Percentiles rank a stretch among this genome's conserved stretches.
Evolutionary conservation across 768 basidiomycete species (phyloP).

Genomic region (Udeniomyces megalosporus): DNA sequence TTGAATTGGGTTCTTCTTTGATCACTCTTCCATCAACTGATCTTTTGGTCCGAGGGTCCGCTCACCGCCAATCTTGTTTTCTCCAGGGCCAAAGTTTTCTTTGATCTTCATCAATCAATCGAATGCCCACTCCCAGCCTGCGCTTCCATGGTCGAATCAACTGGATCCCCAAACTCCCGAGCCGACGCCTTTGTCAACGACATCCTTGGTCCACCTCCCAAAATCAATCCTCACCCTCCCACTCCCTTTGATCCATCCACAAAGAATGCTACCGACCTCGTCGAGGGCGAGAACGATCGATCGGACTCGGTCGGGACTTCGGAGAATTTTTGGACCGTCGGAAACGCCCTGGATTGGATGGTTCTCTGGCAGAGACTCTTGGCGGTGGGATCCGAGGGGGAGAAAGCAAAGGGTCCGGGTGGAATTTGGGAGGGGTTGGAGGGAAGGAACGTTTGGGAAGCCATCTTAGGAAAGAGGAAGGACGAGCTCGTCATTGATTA

Average conservation of each 20-base stretch:
- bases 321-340: constrained; percentile 14
- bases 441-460: constrained; percentile 13
- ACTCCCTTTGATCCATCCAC: not conserved
- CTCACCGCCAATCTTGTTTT: not conserved
- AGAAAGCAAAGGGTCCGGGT: not conserved
- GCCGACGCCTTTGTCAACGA: constrained; percentile 8
- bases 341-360: constrained; percentile 13
- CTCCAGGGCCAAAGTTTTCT: constrained; percentile 4
- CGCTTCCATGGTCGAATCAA: not conserved
- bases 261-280: not conserved
- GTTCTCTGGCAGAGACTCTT: not conserved
- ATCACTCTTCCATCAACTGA: not conserved
- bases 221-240: not conserved
- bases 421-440: constrained; percentile 6
- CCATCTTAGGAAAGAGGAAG: not conserved
- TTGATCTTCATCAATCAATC: not conserved
- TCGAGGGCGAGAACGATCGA: not conserved
- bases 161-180: constrained; percentile 1
- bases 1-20: not conserved
- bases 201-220: not conserved
- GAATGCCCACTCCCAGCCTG: constrained; percentile 1
- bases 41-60: not conserved
- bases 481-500: constrained; percentile 10
- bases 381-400: not conserved
- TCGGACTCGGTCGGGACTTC: not conserved